These are phyloP conservation scores for Pilatotrama ljubarskyi DNA, from an alignment of 768 basidiomycete genomes.

Conservation along the genomic window DNA sequence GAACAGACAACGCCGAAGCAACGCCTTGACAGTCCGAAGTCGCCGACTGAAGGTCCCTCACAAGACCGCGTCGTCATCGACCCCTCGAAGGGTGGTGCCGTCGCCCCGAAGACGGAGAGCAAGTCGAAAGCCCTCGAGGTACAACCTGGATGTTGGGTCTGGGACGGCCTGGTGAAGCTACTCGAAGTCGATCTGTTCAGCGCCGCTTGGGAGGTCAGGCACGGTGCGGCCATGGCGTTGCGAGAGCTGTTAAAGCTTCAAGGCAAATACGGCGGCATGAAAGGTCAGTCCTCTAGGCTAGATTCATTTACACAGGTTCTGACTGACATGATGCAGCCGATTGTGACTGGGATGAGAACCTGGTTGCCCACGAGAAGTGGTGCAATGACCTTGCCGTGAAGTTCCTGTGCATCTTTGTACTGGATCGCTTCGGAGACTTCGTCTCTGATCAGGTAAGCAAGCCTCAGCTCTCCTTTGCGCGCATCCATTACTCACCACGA, in stretches of 20 bases:
- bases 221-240: slow-evolving; percentile 90
- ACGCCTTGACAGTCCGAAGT: slow-evolving; percentile 58
- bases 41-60: slow-evolving; percentile 38
- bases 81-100: slow-evolving; percentile 82
- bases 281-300: slow-evolving; percentile 45
- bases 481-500: background rate
- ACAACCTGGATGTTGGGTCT: slow-evolving; percentile 74
- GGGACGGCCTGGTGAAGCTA: slow-evolving; percentile 80
- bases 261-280: slow-evolving; percentile 81
- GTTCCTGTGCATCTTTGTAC: slow-evolving; percentile 84
- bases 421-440: slow-evolving; percentile 98
- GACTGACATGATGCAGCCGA: slow-evolving; percentile 42
- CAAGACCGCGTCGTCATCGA: slow-evolving; percentile 74
- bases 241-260: slow-evolving; percentile 86
- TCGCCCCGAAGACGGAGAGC: slow-evolving; percentile 75
- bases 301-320: no score
- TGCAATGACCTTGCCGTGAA: slow-evolving; percentile 86
- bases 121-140: slow-evolving; percentile 80
- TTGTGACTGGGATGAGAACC: slow-evolving; percentile 56
- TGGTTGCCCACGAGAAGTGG: slow-evolving; percentile 76
- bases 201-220: slow-evolving; percentile 89
- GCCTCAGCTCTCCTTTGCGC: background rate
- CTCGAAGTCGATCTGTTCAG: slow-evolving; percentile 84
- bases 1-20: slow-evolving; percentile 48
- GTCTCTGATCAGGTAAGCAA: slow-evolving; percentile 80